These are phyloP conservation scores for Penicillium psychrosexuale DNA, from an alignment of 2,329 filamentous ascomycete genomes.

Conservation along the genomic window DNA sequence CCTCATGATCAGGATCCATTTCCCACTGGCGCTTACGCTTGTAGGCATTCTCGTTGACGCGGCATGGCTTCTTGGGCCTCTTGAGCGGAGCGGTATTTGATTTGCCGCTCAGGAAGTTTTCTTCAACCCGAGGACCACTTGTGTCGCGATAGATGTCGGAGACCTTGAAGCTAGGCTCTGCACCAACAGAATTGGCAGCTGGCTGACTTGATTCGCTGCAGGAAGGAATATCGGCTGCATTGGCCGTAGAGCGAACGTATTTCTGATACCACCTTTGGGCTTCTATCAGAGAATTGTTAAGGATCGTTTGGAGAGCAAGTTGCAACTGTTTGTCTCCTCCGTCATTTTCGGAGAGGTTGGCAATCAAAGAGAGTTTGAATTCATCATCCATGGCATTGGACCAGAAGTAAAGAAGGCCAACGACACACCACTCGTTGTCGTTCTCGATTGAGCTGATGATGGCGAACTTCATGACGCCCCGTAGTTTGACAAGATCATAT, in stretches of 20 bases:
- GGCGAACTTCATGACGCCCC: conserved; percentile 8
- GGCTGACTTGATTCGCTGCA: conserved; percentile 40
- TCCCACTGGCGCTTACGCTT: conserved; percentile 32
- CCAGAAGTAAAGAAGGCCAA: conserved; percentile 21
- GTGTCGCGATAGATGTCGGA: conserved; percentile 25
- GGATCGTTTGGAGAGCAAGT: conserved; percentile 11
- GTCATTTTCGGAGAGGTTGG: conserved; percentile 11
- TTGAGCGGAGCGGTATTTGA: conserved; percentile 28
- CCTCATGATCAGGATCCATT: conserved; percentile 29
- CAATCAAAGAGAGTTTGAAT: conserved; percentile 19
- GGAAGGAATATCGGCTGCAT: conserved; percentile 1
- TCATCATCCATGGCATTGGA: conserved; percentile 12
- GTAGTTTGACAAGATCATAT: conserved; percentile 16
- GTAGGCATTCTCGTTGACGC: conserved; percentile 22
- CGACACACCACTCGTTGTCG: conserved; percentile 6
- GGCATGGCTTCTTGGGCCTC: conserved; percentile 24
- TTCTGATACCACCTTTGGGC: conserved; percentile 17
- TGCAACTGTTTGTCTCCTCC: conserved; percentile 6
- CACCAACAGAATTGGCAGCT: conserved; percentile 39
- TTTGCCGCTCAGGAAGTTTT: conserved; percentile 22
- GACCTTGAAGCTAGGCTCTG: conserved; percentile 27
- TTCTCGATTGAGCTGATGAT: conserved; percentile 1
- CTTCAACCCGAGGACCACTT: conserved; percentile 19
- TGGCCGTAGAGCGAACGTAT: neutral
- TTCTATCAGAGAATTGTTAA: conserved; percentile 11